Percentiles rank a stretch among this genome's conserved stretches.
These are phyloP conservation scores for Dalechampia spathulata DNA, from an alignment of 441 rosid species.

Conservation along the genomic window DNA sequence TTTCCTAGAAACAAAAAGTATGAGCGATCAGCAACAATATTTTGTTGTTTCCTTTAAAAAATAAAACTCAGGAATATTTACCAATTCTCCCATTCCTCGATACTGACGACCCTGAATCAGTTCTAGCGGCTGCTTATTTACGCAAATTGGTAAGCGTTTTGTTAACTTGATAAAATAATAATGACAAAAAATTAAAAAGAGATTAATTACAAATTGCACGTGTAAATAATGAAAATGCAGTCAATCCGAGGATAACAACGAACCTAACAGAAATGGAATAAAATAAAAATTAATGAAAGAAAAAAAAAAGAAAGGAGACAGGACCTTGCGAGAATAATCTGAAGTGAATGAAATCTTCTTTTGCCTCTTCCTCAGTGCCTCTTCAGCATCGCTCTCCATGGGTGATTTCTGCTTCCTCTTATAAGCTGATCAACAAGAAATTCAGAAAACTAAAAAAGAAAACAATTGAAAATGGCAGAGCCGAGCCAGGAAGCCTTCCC, in stretches of 20 bases:
- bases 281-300: background rate
- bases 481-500: too few species aligned
- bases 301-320: background rate
- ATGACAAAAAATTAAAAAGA: too few species aligned
- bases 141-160: too few species aligned
- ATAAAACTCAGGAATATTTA: conserved; percentile 13
- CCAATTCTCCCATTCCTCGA: conserved; percentile 54
- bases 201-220: too few species aligned
- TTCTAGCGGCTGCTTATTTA: conserved; percentile 21
- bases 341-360: conserved; percentile 16
- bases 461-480: too few species aligned
- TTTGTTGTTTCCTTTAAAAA: background rate
- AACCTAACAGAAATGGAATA: too few species aligned
- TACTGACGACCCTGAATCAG: conserved; percentile 7
- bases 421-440: too few species aligned
- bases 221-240: too few species aligned
- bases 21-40: too few species aligned
- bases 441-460: too few species aligned
- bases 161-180: too few species aligned
- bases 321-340: conserved; percentile 27
- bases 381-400: conserved; percentile 31
- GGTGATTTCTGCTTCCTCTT: conserved; percentile 28
- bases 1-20: too few species aligned
- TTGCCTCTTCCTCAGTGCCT: conserved; percentile 26
- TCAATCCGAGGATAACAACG: background rate